Evolutionary conservation across 768 basidiomycete genomes (phyloP).

Genomic region (Amanita rubescens): DNA sequence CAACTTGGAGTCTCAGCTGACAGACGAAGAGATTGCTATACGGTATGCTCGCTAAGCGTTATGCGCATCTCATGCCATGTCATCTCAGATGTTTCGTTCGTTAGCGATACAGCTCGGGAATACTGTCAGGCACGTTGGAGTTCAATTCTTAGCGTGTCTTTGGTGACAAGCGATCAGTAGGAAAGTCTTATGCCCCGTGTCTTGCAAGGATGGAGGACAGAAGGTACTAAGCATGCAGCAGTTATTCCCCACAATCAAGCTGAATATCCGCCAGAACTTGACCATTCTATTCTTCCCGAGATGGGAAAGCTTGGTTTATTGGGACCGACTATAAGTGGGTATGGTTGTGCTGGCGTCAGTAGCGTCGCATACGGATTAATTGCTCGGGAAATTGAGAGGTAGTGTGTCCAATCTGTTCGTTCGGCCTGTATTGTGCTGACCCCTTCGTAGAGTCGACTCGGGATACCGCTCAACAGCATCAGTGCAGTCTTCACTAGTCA

Average conservation of each 20-base stretch:
- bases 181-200: slow-evolving; percentile 83
- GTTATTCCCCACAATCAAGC: not conserved
- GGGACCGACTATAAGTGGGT: slow-evolving; percentile 88
- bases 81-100: not conserved
- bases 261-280: slow-evolving; percentile 50
- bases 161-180: slow-evolving; percentile 28
- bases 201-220: slow-evolving; percentile 81
- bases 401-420: slow-evolving; percentile 7
- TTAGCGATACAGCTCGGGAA: slow-evolving; percentile 67
- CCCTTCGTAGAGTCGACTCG: slow-evolving; percentile 70
- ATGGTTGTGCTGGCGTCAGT: slow-evolving; percentile 88
- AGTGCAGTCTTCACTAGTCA: slow-evolving; percentile 93
- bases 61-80: not conserved
- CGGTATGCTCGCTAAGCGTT: slow-evolving; percentile 40
- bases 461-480: slow-evolving; percentile 94
- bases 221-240: slow-evolving; percentile 45
- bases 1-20: slow-evolving; percentile 68
- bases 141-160: not conserved
- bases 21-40: slow-evolving; percentile 86
- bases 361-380: slow-evolving; percentile 93
- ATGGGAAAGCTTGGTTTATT: slow-evolving; percentile 91
- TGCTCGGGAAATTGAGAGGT: slow-evolving; percentile 91
- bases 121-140: slow-evolving; percentile 64
- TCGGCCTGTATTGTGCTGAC: not conserved
- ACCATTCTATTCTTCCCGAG: slow-evolving; percentile 69